phyloP scores from a whole-genome alignment of 2,329 filamentous ascomycete genomes.

The Huntiella bhutanensis region DNA sequence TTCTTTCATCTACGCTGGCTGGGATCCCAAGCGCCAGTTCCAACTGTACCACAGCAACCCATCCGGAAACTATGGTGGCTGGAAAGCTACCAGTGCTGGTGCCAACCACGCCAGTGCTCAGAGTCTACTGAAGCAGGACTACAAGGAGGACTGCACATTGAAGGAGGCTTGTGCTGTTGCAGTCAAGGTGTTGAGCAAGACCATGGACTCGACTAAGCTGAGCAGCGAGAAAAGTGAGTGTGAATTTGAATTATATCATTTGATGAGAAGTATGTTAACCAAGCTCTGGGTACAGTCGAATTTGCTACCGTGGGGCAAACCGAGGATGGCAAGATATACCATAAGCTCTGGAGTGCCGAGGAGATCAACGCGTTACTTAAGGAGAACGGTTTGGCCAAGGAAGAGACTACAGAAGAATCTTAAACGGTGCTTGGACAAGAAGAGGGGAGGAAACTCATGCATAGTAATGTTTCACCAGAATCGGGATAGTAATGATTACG shows the following conservation, averaged over 20 bases:
- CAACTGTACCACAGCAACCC: slow-evolving; percentile 99
- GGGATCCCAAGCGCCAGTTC: slow-evolving; percentile 89
- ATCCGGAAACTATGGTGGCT: slow-evolving; percentile 94
- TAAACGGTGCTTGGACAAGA: slow-evolving; percentile 17
- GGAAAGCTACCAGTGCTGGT: slow-evolving; percentile 95
- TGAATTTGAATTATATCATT: slow-evolving; percentile 13
- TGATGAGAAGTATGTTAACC: too few species aligned
- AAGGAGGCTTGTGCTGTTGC: slow-evolving; percentile 95
- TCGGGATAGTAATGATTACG: slow-evolving; percentile 6
- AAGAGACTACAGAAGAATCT: slow-evolving; percentile 51
- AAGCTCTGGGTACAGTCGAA: slow-evolving; percentile 46
- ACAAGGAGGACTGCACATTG: slow-evolving; percentile 93
- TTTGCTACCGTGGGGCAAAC: slow-evolving; percentile 97
- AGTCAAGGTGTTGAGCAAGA: slow-evolving; percentile 98
- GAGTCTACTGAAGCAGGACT: slow-evolving; percentile 95
- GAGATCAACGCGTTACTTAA: slow-evolving; percentile 88
- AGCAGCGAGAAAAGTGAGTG: slow-evolving; percentile 94
- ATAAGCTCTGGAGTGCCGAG: slow-evolving; percentile 90
- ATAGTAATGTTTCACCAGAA: slow-evolving; percentile 5
- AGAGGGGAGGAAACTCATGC: not conserved
- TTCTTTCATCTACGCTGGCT: slow-evolving; percentile 98
- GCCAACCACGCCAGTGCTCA: slow-evolving; percentile 97
- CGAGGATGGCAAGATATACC: slow-evolving; percentile 89
- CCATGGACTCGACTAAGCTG: slow-evolving; percentile 97
- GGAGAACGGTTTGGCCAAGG: slow-evolving; percentile 88